These are phyloP conservation scores for Aspergillus funiculosus DNA, from an alignment of 495 filamentous ascomycete genomes.

Conservation along the genomic window DNA sequence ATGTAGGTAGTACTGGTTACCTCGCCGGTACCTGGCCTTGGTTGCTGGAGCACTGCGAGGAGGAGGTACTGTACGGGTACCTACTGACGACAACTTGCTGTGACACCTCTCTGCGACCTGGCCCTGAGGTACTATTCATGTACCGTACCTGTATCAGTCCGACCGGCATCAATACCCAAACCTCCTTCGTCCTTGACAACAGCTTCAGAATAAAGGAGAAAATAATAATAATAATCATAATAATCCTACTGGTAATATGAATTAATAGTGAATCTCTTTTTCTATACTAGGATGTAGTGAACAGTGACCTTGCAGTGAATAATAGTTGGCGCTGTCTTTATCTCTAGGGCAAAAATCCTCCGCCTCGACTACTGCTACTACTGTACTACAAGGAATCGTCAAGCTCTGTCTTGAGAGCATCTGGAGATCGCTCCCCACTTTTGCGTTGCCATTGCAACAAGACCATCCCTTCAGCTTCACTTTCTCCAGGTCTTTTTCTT, in stretches of 20 bases:
- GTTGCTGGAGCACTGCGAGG: background rate
- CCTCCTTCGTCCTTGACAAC: too few species aligned
- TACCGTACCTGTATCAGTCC: conserved; percentile 11
- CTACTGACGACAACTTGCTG: conserved; percentile 2
- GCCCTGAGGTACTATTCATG: background rate
- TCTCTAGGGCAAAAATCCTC: conserved; percentile 6
- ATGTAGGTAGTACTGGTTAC: too few species aligned
- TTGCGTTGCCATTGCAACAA: conserved; percentile 50
- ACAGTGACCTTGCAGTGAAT: too few species aligned
- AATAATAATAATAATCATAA: too few species aligned
- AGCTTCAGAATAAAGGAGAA: too few species aligned
- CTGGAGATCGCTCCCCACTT: conserved; percentile 46
- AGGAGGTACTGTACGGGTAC: conserved; percentile 12
- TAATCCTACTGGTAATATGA: too few species aligned
- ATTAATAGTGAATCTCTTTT: too few species aligned
- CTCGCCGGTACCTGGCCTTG: too few species aligned
- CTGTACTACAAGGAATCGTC: conserved; percentile 18
- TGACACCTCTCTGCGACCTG: too few species aligned
- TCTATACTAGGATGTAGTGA: too few species aligned
- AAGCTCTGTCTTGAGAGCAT: conserved; percentile 27
- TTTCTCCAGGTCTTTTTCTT: conserved; percentile 34
- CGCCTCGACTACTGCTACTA: too few species aligned
- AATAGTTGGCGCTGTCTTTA: background rate
- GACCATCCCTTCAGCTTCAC: conserved; percentile 49
- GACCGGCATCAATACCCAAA: background rate